Percentiles rank a stretch among this genome's conserved stretches.
These are phyloP conservation scores for Obba rivulosa DNA, from an alignment of 768 basidiomycete species.

Conservation along the genomic window DNA sequence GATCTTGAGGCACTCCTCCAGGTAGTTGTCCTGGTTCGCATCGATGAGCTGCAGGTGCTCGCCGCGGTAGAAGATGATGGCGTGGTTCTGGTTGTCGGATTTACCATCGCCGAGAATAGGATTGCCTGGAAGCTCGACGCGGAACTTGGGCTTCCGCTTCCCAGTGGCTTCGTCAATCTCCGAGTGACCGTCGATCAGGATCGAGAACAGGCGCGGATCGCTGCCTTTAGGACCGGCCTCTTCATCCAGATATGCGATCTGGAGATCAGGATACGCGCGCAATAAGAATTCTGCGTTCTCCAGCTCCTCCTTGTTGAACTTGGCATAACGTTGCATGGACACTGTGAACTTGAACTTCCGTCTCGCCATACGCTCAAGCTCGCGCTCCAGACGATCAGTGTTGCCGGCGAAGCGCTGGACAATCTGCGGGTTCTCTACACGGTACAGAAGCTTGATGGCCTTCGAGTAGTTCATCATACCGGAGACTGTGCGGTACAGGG, in stretches of 20 bases:
- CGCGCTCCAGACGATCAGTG: constrained; percentile 92
- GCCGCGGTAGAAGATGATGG: constrained; percentile 97
- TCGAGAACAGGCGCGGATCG: constrained; percentile 86
- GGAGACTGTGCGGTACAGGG: constrained; percentile 96
- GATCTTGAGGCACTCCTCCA: constrained; percentile 99
- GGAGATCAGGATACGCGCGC: constrained; percentile 96
- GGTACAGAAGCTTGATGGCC: constrained; percentile 97
- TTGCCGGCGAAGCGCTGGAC: constrained; percentile 96
- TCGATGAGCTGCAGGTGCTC: constrained; percentile 99
- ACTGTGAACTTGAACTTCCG: constrained; percentile 98
- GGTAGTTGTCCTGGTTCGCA: constrained; percentile 99
- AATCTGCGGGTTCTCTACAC: constrained; percentile 97
- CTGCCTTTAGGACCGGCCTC: constrained; percentile 85
- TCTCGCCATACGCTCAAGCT: constrained; percentile 93
- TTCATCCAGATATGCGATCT: constrained; percentile 97
- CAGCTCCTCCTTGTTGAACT: constrained; percentile 98
- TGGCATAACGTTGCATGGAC: constrained; percentile 98
- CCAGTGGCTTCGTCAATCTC: constrained; percentile 87
- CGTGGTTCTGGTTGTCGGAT: constrained; percentile 99
- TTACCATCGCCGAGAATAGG: constrained; percentile 99
- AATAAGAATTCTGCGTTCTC: constrained; percentile 98
- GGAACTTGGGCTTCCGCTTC: constrained; percentile 93
- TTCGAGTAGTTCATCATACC: constrained; percentile 99
- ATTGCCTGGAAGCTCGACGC: constrained; percentile 95
- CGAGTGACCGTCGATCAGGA: constrained; percentile 95